Conservation (phyloP, 2,329 filamentous ascomycete species). For the Fusarium sp. region DNA sequence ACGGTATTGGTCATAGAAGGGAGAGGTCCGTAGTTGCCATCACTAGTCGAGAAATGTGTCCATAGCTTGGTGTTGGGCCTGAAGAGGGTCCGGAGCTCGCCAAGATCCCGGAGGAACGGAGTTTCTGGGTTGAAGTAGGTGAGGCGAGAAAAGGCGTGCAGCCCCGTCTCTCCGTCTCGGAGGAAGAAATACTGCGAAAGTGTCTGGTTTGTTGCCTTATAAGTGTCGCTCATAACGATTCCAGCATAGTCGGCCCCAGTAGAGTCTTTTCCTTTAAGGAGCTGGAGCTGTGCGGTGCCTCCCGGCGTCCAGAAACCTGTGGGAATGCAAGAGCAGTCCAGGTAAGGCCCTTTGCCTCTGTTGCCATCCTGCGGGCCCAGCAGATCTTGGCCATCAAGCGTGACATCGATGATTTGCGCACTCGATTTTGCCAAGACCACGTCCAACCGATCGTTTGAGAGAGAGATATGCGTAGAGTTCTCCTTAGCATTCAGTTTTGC, state of each 20-base stretch:
- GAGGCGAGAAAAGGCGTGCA: constrained; percentile 69
- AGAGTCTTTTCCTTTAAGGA: constrained; percentile 58
- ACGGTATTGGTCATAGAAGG: constrained; percentile 53
- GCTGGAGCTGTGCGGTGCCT: constrained; percentile 57
- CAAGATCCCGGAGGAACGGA: constrained; percentile 66
- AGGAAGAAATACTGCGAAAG: constrained; percentile 74
- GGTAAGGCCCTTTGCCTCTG: constrained; percentile 65
- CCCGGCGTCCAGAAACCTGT: constrained; percentile 70
- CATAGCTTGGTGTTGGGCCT: constrained; percentile 68
- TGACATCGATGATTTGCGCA: constrained; percentile 31
- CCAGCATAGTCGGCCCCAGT: constrained; percentile 65
- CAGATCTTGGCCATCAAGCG: constrained; percentile 56
- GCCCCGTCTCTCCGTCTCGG: constrained; percentile 68
- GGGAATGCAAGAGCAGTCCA: constrained; percentile 72
- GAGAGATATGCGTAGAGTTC: constrained; percentile 35
- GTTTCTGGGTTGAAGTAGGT: constrained; percentile 67
- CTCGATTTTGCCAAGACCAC: constrained; percentile 26
- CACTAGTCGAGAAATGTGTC: constrained; percentile 70
- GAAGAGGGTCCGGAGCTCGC: constrained; percentile 71
- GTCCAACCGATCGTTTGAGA: constrained; percentile 30
- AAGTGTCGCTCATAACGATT: constrained; percentile 69
- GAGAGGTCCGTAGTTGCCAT: constrained; percentile 63
- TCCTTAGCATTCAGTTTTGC: constrained; percentile 23
- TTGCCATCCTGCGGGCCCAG: constrained; percentile 54
- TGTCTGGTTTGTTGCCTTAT: constrained; percentile 66